A percentile compares a stretch with the other conserved stretches of the same genome.
These are phyloP conservation scores for Conticribra guillardii DNA, from an alignment of 108 stramenopile genomes.

Conservation along the genomic window DNA sequence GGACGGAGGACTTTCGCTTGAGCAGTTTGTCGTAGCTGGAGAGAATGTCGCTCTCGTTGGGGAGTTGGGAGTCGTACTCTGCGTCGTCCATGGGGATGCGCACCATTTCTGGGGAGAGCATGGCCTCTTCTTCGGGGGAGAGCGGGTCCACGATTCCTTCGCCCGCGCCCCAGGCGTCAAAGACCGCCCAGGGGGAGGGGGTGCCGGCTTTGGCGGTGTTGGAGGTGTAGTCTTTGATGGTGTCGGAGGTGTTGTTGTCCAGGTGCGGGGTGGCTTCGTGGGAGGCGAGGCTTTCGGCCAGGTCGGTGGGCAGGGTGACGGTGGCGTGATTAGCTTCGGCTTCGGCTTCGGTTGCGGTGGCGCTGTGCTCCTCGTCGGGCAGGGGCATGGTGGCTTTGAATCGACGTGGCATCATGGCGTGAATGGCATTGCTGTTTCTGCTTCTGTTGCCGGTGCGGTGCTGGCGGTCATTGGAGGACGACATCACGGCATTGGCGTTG, in stretches of 20 bases:
- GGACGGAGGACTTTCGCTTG: constrained; percentile 68
- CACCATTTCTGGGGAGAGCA: constrained; percentile 63
- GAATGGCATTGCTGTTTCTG: neutral
- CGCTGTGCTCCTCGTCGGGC: constrained; percentile 23
- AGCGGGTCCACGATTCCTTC: constrained; percentile 54
- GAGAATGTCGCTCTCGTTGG: constrained; percentile 76
- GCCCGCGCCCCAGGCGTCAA: constrained; percentile 92
- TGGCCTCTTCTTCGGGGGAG: constrained; percentile 43
- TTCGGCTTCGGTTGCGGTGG: too few species aligned
- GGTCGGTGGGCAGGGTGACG: neutral
- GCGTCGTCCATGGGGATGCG: constrained; percentile 65
- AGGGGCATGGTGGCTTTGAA: constrained; percentile 34
- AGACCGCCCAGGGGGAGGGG: constrained; percentile 90
- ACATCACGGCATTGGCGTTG: neutral
- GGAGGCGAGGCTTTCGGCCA: neutral
- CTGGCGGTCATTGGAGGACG: too few species aligned
- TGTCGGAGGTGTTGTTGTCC: constrained; percentile 48
- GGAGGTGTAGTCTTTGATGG: constrained; percentile 53
- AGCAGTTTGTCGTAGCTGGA: constrained; percentile 74
- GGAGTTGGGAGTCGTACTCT: constrained; percentile 22
- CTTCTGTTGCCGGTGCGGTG: neutral
- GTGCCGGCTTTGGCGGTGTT: constrained; percentile 69
- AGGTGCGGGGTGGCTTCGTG: constrained; percentile 29
- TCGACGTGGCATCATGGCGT: constrained; percentile 7
- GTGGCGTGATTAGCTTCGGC: too few species aligned